Percentiles rank a stretch among this genome's conserved stretches.
phyloP scores from a whole-genome alignment of 805 yeast genomes.

The Torulaspora franciscae region DNA sequence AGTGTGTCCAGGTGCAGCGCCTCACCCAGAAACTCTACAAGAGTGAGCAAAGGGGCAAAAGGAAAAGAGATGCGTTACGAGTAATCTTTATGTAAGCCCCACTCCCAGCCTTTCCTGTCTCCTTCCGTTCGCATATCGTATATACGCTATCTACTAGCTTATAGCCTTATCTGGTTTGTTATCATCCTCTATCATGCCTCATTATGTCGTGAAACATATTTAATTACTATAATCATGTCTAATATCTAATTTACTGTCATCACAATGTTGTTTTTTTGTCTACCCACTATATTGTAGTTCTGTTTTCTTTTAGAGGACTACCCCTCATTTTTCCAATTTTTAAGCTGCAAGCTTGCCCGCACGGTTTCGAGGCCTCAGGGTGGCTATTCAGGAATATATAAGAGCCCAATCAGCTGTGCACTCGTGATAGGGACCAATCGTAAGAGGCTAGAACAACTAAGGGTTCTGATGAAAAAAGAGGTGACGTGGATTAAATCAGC shows the following conservation, averaged over 20 bases:
- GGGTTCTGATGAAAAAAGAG: conserved; percentile 9
- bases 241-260: neutral
- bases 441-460: neutral
- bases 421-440: neutral
- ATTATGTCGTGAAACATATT: neutral
- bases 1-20: conserved; percentile 9
- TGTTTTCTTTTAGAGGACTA: neutral
- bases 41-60: conserved; percentile 14
- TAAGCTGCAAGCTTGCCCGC: neutral
- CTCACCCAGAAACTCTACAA: conserved; percentile 14
- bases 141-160: neutral
- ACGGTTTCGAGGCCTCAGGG: conserved; percentile 4
- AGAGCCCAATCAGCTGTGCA: neutral
- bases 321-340: neutral
- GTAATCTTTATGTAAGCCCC: conserved; percentile 10
- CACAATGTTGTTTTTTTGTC: neutral
- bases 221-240: neutral
- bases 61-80: conserved; percentile 17
- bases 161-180: neutral
- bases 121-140: neutral
- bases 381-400: neutral
- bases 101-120: neutral
- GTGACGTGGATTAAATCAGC: neutral
- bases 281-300: no score
- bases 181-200: neutral